phyloP scores from a whole-genome alignment of 768 basidiomycete species.

The Russula foetens region DNA sequence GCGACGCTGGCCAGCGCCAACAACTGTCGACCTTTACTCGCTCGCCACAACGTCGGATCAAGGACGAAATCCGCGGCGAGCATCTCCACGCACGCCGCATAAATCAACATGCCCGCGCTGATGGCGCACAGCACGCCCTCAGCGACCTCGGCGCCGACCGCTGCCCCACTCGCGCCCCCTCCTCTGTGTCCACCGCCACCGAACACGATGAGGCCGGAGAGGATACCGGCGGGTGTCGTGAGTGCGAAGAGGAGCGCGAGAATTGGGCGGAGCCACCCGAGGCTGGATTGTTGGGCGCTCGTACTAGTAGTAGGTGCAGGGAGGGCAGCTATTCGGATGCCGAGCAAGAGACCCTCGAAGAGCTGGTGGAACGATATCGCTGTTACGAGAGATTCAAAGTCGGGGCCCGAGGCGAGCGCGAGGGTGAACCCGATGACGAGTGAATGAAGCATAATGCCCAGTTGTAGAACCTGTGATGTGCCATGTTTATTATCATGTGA shows the following conservation, averaged over 20 bases:
- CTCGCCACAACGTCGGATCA: constrained; percentile 32
- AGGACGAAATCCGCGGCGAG: too few species aligned
- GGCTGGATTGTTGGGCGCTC: constrained; percentile 26
- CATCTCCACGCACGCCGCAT: constrained; percentile 45
- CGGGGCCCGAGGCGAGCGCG: constrained; percentile 58
- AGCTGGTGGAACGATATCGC: constrained; percentile 78
- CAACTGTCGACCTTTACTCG: constrained; percentile 34
- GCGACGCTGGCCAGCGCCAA: constrained; percentile 54
- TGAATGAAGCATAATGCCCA: constrained; percentile 29
- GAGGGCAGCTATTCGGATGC: constrained; percentile 67
- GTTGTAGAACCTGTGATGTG: constrained; percentile 55
- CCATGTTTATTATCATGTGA: too few species aligned
- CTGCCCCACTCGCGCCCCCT: constrained; percentile 28
- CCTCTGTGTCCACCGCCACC: constrained; percentile 21
- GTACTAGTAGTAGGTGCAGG: constrained; percentile 29
- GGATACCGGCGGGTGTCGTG: constrained; percentile 66
- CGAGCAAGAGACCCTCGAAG: constrained; percentile 77
- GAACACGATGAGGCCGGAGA: constrained; percentile 46
- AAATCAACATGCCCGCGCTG: constrained; percentile 76
- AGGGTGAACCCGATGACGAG: constrained; percentile 35
- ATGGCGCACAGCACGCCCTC: constrained; percentile 74
- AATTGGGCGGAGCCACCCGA: constrained; percentile 36
- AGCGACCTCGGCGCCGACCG: constrained; percentile 36
- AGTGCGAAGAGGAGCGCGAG: constrained; percentile 61
- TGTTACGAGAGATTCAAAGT: constrained; percentile 66